These are phyloP conservation scores for Chaetothyriales sp. DNA, from an alignment of 2,329 filamentous ascomycete genomes.

Conservation along the genomic window DNA sequence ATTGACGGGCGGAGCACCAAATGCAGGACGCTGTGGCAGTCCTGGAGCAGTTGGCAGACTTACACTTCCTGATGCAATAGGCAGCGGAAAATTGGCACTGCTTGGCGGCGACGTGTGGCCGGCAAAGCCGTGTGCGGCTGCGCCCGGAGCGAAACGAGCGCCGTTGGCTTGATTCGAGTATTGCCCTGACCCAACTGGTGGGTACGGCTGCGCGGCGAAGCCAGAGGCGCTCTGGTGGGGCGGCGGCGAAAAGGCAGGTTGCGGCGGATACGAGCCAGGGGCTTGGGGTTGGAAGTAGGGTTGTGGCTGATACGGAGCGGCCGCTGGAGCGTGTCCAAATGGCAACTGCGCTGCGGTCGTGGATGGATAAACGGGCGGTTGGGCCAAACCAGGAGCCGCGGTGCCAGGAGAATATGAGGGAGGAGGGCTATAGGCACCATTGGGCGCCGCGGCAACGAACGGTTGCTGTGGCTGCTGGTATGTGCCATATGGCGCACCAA, in stretches of 20 bases:
- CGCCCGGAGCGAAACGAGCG: slow-evolving; percentile 24
- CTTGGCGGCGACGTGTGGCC: slow-evolving; percentile 27
- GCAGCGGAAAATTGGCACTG: slow-evolving; percentile 19
- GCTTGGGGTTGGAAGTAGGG: slow-evolving; percentile 12
- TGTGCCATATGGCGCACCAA: slow-evolving; percentile 9
- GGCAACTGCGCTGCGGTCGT: not conserved
- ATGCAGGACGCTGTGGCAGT: slow-evolving; percentile 45
- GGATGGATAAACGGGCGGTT: not conserved
- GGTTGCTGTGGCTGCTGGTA: slow-evolving; percentile 10
- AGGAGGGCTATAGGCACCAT: slow-evolving; percentile 13
- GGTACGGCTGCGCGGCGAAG: slow-evolving; percentile 23
- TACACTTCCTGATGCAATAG: slow-evolving; percentile 34
- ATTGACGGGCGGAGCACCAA: slow-evolving; percentile 39
- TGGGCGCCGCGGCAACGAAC: slow-evolving; percentile 12
- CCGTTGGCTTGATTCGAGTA: slow-evolving; percentile 21
- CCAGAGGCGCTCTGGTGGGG: slow-evolving; percentile 20
- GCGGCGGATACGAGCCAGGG: slow-evolving; percentile 12
- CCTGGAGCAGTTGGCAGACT: slow-evolving; percentile 41
- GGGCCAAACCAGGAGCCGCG: not conserved
- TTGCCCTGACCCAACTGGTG: slow-evolving; percentile 21
- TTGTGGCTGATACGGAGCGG: slow-evolving; percentile 9
- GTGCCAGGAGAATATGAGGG: slow-evolving; percentile 11
- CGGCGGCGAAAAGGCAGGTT: slow-evolving; percentile 21
- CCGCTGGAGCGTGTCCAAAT: slow-evolving; percentile 9
- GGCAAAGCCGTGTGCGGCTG: slow-evolving; percentile 26